Conservation (phyloP, 108 stramenopile genomes). For the Skeletonema marinoi region DNA sequence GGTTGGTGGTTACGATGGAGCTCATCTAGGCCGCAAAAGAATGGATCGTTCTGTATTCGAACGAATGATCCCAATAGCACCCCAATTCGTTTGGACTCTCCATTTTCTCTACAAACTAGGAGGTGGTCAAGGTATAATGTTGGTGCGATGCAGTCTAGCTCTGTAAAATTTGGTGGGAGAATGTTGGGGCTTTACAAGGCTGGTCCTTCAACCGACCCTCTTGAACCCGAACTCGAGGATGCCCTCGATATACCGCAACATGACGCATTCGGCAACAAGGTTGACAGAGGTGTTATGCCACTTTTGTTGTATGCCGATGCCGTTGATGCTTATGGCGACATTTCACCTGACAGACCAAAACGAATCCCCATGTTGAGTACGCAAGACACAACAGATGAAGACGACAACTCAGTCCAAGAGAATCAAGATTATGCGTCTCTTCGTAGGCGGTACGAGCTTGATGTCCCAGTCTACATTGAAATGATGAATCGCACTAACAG, state of each 20-base stretch:
- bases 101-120: constrained; percentile 70
- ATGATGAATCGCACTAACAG: constrained; percentile 79
- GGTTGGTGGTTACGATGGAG: constrained; percentile 96
- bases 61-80: constrained; percentile 44
- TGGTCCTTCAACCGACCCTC: constrained; percentile 8
- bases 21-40: constrained; percentile 61
- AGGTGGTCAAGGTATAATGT: constrained; percentile 83
- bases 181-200: constrained; percentile 75
- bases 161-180: constrained; percentile 84
- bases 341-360: neutral
- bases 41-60: constrained; percentile 65
- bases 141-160: constrained; percentile 70
- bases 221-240: constrained; percentile 37
- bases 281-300: constrained; percentile 38
- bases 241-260: constrained; percentile 51
- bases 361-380: neutral
- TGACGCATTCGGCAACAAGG: constrained; percentile 46
- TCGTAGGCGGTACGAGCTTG: constrained; percentile 41
- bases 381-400: neutral
- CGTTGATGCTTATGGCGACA: neutral
- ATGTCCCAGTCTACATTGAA: constrained; percentile 89
- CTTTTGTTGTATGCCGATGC: constrained; percentile 24
- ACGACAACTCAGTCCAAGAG: neutral
- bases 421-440: neutral
- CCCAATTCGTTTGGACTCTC: constrained; percentile 62